phyloP scores from a whole-genome alignment of 2,329 filamentous ascomycete species.

The Nothophaeocryptopus gaeumannii region DNA sequence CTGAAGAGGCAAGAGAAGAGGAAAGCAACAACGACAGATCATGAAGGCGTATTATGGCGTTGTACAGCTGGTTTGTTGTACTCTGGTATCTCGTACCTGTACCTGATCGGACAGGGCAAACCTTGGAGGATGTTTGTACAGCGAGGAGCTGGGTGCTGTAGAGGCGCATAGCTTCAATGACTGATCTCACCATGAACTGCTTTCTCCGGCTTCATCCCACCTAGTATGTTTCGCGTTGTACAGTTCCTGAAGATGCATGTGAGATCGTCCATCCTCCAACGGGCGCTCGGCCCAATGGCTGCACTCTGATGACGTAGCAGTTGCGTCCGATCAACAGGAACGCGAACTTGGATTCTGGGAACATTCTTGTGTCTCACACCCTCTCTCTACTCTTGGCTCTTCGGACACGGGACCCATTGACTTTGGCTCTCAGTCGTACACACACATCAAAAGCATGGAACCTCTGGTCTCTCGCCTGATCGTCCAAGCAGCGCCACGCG shows the following conservation, averaged over 20 bases:
- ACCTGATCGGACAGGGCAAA: no score
- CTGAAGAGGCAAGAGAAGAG: neutral
- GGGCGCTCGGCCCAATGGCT: no score
- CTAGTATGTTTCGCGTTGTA: no score
- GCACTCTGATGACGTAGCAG: no score
- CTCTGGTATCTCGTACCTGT: no score
- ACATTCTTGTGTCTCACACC: neutral
- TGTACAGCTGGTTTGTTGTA: neutral
- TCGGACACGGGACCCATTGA: neutral
- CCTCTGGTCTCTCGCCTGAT: slow-evolving; percentile 29
- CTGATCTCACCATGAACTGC: no score
- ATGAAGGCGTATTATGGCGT: slow-evolving; percentile 5
- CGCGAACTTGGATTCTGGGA: slow-evolving; percentile 2
- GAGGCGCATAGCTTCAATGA: no score
- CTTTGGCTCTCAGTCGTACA: neutral
- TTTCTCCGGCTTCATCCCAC: no score
- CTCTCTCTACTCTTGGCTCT: neutral
- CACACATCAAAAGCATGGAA: slow-evolving; percentile 21
- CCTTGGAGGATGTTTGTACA: no score
- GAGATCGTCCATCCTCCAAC: no score
- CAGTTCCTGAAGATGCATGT: no score
- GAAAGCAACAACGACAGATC: slow-evolving; percentile 11
- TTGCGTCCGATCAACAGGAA: neutral
- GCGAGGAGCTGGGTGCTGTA: no score
- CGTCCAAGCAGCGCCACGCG: slow-evolving; percentile 25